Percentiles rank a stretch among this genome's conserved stretches.
Conservation (phyloP, 768 basidiomycete species). For the Sistotremastrum niveocremeum region DNA sequence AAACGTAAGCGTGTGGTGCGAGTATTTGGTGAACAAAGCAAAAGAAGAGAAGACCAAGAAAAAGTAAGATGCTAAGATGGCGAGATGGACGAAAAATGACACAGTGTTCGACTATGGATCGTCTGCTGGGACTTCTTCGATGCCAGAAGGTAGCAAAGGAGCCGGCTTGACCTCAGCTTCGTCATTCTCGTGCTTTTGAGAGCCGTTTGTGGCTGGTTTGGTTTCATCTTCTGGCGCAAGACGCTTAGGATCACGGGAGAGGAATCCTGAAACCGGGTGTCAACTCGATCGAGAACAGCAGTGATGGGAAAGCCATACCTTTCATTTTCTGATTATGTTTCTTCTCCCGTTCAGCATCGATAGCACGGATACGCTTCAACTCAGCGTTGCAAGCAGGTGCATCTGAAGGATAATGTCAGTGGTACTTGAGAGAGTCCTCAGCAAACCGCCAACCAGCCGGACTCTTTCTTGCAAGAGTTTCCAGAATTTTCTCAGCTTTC, state of each 20-base stretch:
- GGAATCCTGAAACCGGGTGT: not conserved
- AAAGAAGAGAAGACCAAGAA: too few species aligned
- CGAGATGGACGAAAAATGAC: too few species aligned
- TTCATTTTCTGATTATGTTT: slow-evolving; percentile 58
- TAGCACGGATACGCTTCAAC: slow-evolving; percentile 40
- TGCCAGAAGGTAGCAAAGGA: too few species aligned
- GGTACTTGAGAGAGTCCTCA: not conserved
- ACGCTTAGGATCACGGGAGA: not conserved
- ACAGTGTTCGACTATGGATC: too few species aligned
- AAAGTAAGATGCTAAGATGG: too few species aligned
- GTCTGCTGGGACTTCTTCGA: too few species aligned
- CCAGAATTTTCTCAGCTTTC: slow-evolving; percentile 50
- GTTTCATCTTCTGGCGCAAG: too few species aligned
- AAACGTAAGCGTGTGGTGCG: too few species aligned
- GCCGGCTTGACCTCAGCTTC: too few species aligned
- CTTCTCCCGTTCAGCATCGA: slow-evolving; percentile 56
- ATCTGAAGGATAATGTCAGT: slow-evolving; percentile 25
- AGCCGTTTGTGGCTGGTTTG: too few species aligned
- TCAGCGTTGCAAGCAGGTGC: slow-evolving; percentile 48
- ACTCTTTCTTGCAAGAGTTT: slow-evolving; percentile 51
- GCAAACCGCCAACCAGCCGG: slow-evolving; percentile 33
- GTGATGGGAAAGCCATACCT: slow-evolving; percentile 27
- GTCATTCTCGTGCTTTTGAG: too few species aligned
- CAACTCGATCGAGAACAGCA: not conserved
- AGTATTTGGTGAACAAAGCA: too few species aligned